A percentile compares a stretch with the other conserved stretches of the same genome.
These are phyloP conservation scores for Plasmodium chabaudi DNA, from an alignment of 169 alveolate genomes.

Conservation along the genomic window DNA sequence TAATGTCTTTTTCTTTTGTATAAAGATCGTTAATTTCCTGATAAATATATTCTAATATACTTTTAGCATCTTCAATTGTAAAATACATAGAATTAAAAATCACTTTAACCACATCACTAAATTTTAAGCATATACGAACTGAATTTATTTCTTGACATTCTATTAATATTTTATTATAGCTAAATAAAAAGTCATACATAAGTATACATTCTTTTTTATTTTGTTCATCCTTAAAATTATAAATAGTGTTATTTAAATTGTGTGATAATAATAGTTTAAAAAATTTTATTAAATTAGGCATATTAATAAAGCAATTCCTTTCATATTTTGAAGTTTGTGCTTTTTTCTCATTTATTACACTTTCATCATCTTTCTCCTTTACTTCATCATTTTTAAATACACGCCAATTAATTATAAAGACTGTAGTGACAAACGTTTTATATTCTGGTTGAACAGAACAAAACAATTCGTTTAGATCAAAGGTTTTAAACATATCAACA, in stretches of 20 bases:
- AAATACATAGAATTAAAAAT: conserved; percentile 14
- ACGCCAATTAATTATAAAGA: conserved; percentile 6
- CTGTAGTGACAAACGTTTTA: conserved; percentile 7
- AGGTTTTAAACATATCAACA: not conserved
- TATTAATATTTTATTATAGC: conserved; percentile 22
- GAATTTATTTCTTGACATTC: conserved; percentile 15
- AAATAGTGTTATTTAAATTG: not conserved
- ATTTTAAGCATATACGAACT: conserved; percentile 43
- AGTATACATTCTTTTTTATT: conserved; percentile 1
- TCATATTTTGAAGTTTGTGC: not conserved
- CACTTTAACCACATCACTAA: conserved; percentile 2
- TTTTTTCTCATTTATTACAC: not conserved
- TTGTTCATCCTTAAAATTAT: not conserved
- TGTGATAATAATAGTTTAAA: conserved; percentile 18
- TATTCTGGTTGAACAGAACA: conserved; percentile 8
- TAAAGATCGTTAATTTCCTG: not conserved
- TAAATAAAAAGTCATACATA: conserved; percentile 30
- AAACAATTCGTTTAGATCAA: conserved; percentile 1
- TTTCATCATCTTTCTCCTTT: not conserved
- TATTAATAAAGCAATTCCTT: not conserved
- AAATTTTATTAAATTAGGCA: not conserved
- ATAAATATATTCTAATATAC: conserved; percentile 23
- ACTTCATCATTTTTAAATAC: no score
- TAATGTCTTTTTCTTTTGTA: conserved; percentile 10
- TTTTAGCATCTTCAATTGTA: conserved; percentile 17